A percentile compares a stretch with the other conserved stretches of the same genome.
phyloP scores from a whole-genome alignment of 192 early-diverging fungal genomes.

The Podila horticola region DNA sequence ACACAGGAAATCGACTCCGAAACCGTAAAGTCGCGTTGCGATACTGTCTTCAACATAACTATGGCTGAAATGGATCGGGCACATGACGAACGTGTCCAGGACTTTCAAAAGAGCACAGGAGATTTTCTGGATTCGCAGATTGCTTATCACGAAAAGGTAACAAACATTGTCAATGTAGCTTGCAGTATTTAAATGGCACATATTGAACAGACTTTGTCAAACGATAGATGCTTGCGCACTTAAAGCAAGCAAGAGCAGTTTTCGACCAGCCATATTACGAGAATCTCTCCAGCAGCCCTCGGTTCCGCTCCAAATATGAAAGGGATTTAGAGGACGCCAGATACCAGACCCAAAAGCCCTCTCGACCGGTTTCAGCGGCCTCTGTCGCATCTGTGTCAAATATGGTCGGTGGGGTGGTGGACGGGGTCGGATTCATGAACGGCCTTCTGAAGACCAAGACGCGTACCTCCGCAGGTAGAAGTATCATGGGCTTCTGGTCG shows the following conservation, averaged over 20 bases:
- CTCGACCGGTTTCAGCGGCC: conserved; percentile 47
- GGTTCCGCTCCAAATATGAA: conserved; percentile 44
- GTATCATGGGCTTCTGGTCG: conserved; percentile 49
- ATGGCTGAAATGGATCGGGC: conserved; percentile 55
- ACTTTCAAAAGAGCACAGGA: conserved; percentile 51
- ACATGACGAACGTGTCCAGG: conserved; percentile 56
- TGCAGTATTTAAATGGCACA: background rate
- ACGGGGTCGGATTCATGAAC: conserved; percentile 58
- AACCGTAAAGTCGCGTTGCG: conserved; percentile 55
- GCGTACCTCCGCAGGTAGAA: conserved; percentile 37
- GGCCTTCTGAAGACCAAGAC: conserved; percentile 52
- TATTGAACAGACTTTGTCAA: background rate
- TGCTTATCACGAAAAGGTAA: conserved; percentile 56
- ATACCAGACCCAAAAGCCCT: conserved; percentile 46
- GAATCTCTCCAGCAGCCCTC: conserved; percentile 37
- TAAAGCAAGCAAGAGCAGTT: conserved; percentile 46
- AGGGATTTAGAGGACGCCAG: conserved; percentile 46
- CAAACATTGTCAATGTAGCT: background rate
- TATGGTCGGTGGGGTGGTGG: conserved; percentile 57
- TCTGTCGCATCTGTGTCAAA: conserved; percentile 53
- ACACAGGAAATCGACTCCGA: conserved; percentile 49
- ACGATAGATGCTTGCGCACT: conserved; percentile 49
- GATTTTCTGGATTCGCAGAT: conserved; percentile 56
- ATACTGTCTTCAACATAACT: conserved; percentile 58
- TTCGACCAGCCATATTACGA: conserved; percentile 53